These are phyloP conservation scores for Scedosporium aurantiacum DNA, from an alignment of 2,329 filamentous ascomycete genomes.

Conservation along the genomic window DNA sequence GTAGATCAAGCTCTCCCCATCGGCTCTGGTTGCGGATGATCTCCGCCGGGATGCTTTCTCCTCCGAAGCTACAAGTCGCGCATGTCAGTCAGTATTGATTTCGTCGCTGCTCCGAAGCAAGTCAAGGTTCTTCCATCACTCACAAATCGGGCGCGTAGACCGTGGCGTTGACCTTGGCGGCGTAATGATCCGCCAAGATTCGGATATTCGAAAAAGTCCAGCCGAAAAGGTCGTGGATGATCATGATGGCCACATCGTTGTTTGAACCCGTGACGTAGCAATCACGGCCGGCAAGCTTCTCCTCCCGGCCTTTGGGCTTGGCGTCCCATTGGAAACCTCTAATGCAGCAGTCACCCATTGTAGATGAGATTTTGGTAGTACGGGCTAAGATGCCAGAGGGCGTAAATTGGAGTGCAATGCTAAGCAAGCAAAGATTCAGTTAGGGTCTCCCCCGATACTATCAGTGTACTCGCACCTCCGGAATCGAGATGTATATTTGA, in stretches of 20 bases:
- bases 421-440: too few species aligned
- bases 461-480: too few species aligned
- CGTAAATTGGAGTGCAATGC: too few species aligned
- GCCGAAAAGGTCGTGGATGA: slow-evolving; percentile 28
- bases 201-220: slow-evolving; percentile 33
- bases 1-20: slow-evolving; percentile 24
- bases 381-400: background rate
- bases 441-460: too few species aligned
- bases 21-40: slow-evolving; percentile 15
- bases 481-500: too few species aligned
- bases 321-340: slow-evolving; percentile 29
- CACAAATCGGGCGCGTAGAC: slow-evolving; percentile 28
- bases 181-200: slow-evolving; percentile 35
- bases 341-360: slow-evolving; percentile 17
- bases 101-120: background rate
- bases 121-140: background rate
- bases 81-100: background rate
- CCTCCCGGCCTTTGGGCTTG: slow-evolving; percentile 20
- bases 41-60: slow-evolving; percentile 21
- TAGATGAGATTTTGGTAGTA: background rate
- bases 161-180: slow-evolving; percentile 29
- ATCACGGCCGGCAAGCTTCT: slow-evolving; percentile 20
- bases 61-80: slow-evolving; percentile 16
- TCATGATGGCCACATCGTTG: slow-evolving; percentile 21
- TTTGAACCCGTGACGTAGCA: slow-evolving; percentile 26